phyloP scores from a whole-genome alignment of 768 basidiomycete species.

The Collybia sp. region DNA sequence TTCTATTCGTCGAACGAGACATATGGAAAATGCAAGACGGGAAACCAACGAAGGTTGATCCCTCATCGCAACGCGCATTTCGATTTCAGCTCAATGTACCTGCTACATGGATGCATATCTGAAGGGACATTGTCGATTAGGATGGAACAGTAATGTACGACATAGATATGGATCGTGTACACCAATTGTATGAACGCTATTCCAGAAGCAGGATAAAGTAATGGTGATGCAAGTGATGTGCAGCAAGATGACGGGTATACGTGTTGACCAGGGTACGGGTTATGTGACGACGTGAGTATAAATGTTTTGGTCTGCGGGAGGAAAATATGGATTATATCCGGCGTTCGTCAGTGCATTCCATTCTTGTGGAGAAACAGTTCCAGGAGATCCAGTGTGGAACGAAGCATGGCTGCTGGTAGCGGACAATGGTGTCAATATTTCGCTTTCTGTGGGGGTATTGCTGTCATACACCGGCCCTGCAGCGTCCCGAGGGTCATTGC shows the following conservation, averaged over 20 bases:
- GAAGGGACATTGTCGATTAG: conserved; percentile 5
- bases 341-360: conserved; percentile 54
- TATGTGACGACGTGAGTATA: conserved; percentile 56
- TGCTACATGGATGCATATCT: not conserved
- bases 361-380: conserved; percentile 51
- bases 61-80: conserved; percentile 44
- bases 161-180: conserved; percentile 5
- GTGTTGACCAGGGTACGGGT: conserved; percentile 9
- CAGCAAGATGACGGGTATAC: conserved; percentile 6
- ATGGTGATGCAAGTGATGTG: conserved; percentile 6
- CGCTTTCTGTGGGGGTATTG: conserved; percentile 60
- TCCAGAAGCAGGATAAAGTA: not conserved
- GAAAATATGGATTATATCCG: conserved; percentile 69
- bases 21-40: conserved; percentile 50
- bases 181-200: not conserved
- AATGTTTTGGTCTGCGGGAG: conserved; percentile 45
- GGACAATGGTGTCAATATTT: conserved; percentile 51
- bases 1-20: conserved; percentile 69
- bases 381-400: conserved; percentile 38
- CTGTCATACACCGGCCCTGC: conserved; percentile 49
- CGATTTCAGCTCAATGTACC: conserved; percentile 31
- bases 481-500: conserved; percentile 45
- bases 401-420: conserved; percentile 44
- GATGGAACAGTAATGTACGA: conserved; percentile 15
- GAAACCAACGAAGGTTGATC: conserved; percentile 30